These are phyloP conservation scores for Pholiota microspora DNA, from an alignment of 768 basidiomycete species.

Conservation along the genomic window DNA sequence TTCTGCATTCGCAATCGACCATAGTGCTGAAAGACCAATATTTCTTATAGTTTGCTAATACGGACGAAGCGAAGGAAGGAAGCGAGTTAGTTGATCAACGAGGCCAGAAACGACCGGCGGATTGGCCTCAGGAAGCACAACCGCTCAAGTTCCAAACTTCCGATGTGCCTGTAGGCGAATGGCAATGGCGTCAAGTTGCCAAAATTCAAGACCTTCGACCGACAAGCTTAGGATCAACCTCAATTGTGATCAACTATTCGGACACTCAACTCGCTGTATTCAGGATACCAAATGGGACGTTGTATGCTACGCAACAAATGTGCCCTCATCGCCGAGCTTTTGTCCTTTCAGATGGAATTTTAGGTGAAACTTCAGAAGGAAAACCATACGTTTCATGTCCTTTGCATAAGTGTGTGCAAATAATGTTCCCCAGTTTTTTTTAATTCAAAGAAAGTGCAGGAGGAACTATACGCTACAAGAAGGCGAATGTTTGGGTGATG, in stretches of 20 bases:
- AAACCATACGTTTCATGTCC: slow-evolving; percentile 49
- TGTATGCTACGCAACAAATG: slow-evolving; percentile 72
- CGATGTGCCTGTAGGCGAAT: slow-evolving; percentile 43
- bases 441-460: slow-evolving; percentile 12
- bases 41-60: slow-evolving; percentile 69
- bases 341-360: slow-evolving; percentile 66
- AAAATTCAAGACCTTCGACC: slow-evolving; percentile 46
- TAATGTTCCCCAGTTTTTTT: not conserved
- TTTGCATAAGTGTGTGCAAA: slow-evolving; percentile 46
- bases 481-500: slow-evolving; percentile 60
- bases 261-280: slow-evolving; percentile 70
- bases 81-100: slow-evolving; percentile 58
- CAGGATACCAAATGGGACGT: slow-evolving; percentile 54
- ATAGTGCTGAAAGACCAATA: slow-evolving; percentile 33
- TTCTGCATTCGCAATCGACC: not conserved
- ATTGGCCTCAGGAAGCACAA: slow-evolving; percentile 62
- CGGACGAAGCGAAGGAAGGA: slow-evolving; percentile 40
- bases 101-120: slow-evolving; percentile 60
- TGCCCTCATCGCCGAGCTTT: slow-evolving; percentile 56
- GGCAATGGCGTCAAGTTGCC: slow-evolving; percentile 58
- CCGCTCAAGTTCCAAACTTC: slow-evolving; percentile 42
- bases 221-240: slow-evolving; percentile 45
- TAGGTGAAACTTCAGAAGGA: slow-evolving; percentile 61
- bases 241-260: slow-evolving; percentile 55
- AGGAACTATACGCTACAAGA: slow-evolving; percentile 56